Evolutionary conservation across 2,329 filamentous ascomycete species (phyloP).

Genomic region (Phaeosphaeria sp.): DNA sequence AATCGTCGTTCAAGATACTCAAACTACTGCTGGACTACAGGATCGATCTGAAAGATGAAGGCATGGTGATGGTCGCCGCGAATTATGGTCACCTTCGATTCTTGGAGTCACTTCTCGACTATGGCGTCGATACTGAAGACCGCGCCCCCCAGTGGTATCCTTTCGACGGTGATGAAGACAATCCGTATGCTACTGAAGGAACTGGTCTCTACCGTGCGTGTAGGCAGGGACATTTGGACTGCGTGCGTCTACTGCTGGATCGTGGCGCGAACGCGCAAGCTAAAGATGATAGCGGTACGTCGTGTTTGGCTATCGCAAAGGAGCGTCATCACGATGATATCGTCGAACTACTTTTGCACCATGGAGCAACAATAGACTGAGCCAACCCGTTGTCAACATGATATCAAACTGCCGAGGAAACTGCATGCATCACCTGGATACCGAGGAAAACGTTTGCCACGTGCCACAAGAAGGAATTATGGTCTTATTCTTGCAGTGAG

Average conservation of each 20-base stretch:
- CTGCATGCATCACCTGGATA: too few species aligned
- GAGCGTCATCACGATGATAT: background rate
- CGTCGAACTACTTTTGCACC: background rate
- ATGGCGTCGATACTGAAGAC: background rate
- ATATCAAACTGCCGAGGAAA: too few species aligned
- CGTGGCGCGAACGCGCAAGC: background rate
- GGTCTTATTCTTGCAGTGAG: too few species aligned
- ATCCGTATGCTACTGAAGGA: background rate
- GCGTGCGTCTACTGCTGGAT: background rate
- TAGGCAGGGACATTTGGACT: background rate
- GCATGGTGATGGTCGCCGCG: background rate
- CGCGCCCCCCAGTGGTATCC: background rate
- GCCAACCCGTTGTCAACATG: too few species aligned
- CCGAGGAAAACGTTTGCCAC: too few species aligned
- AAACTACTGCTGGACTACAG: background rate
- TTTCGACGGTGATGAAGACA: background rate
- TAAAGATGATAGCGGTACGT: slow-evolving; percentile 1
- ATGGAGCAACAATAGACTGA: background rate
- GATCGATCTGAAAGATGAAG: background rate
- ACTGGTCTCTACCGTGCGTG: background rate
- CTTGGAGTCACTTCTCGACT: background rate
- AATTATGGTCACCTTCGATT: background rate
- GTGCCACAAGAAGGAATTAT: too few species aligned
- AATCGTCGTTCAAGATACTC: background rate
- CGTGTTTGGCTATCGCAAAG: background rate